Evolutionary conservation across 768 basidiomycete species (phyloP).

Genomic region (Hydnum rufescens): DNA sequence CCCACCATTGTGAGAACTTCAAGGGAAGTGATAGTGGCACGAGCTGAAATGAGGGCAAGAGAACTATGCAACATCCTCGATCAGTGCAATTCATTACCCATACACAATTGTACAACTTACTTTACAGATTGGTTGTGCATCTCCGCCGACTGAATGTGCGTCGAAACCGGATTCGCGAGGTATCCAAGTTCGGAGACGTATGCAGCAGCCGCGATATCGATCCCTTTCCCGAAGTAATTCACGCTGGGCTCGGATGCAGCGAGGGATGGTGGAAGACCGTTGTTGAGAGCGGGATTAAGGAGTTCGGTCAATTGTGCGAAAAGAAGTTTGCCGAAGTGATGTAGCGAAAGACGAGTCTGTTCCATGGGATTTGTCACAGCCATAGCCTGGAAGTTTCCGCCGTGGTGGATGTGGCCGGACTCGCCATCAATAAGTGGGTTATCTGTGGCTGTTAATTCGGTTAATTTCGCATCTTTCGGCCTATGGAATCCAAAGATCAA

Average conservation of each 20-base stretch:
- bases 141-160: slow-evolving; percentile 70
- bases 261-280: slow-evolving; percentile 61
- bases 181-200: slow-evolving; percentile 68
- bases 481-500: background rate
- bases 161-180: slow-evolving; percentile 67
- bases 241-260: slow-evolving; percentile 63
- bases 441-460: slow-evolving; percentile 45
- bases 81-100: background rate
- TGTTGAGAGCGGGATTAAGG: slow-evolving; percentile 64
- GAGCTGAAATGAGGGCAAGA: slow-evolving; percentile 63
- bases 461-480: background rate
- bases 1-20: slow-evolving; percentile 51
- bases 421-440: slow-evolving; percentile 65
- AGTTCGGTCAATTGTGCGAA: slow-evolving; percentile 54
- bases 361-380: slow-evolving; percentile 76
- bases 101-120: slow-evolving; percentile 23
- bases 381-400: slow-evolving; percentile 83
- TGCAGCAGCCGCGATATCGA: slow-evolving; percentile 68
- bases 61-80: slow-evolving; percentile 28
- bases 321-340: slow-evolving; percentile 48
- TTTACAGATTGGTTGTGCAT: slow-evolving; percentile 90
- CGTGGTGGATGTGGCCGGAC: slow-evolving; percentile 48
- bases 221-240: slow-evolving; percentile 67
- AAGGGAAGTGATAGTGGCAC: slow-evolving; percentile 57
- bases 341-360: slow-evolving; percentile 54